Evolutionary conservation across 1,139 yeast species (phyloP).

Genomic region (Geotrichum citri-aurantii): DNA sequence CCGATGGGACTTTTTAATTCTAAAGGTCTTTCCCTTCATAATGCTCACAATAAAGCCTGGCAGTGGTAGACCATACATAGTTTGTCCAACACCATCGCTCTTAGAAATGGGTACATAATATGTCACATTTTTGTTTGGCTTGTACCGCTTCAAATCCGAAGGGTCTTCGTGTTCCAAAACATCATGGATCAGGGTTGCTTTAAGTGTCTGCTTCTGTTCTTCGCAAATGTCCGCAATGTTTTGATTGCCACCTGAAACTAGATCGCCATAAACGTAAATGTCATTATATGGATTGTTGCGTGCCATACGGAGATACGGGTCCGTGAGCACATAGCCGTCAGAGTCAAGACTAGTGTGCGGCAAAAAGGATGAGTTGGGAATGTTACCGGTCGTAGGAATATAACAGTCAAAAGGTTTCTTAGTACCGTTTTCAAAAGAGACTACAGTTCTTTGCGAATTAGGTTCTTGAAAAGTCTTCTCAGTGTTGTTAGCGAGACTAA

Average conservation of each 20-base stretch:
- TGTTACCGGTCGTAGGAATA: constrained; percentile 12
- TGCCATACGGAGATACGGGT: constrained; percentile 8
- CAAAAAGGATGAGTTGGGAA: constrained; percentile 8
- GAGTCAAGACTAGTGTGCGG: constrained; percentile 5
- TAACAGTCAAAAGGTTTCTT: constrained; percentile 6
- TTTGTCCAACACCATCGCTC: constrained; percentile 12
- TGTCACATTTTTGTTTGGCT: background rate
- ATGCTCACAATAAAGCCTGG: constrained; percentile 10
- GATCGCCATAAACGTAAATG: constrained; percentile 11
- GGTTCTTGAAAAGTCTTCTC: background rate
- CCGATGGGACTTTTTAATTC: constrained; percentile 2
- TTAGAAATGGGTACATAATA: constrained; percentile 12
- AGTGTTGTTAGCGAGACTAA: background rate
- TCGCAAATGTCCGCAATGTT: constrained; percentile 9
- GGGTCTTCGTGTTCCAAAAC: background rate
- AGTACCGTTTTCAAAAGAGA: constrained; percentile 9
- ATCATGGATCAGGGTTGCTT: constrained; percentile 8
- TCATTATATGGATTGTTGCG: constrained; percentile 5
- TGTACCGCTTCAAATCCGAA: constrained; percentile 1
- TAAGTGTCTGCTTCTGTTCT: constrained; percentile 5
- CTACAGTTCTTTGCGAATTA: background rate
- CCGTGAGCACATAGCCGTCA: constrained; percentile 8
- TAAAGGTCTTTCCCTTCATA: constrained; percentile 8
- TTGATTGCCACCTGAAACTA: constrained; percentile 5
- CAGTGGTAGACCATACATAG: constrained; percentile 7